phyloP scores from a whole-genome alignment of 768 basidiomycete species.

The Mycena albidolilacea region DNA sequence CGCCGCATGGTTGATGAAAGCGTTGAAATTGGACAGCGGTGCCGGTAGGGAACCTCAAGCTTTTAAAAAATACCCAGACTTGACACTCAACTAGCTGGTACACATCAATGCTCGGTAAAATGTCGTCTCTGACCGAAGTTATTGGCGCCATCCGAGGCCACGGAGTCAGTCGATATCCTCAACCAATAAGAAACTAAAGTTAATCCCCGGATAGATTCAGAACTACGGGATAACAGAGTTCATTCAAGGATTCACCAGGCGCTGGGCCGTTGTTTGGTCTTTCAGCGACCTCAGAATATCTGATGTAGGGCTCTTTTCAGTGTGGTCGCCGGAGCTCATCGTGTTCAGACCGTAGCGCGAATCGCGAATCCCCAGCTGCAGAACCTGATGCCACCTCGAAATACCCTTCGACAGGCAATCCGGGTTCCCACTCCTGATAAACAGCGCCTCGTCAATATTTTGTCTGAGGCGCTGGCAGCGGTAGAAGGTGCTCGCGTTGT shows the following conservation, averaged over 20 bases:
- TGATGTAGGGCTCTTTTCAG: conserved; percentile 69
- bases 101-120: conserved; percentile 93
- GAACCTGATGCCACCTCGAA: conserved; percentile 69
- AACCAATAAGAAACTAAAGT: not conserved
- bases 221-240: conserved; percentile 93
- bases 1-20: conserved; percentile 85
- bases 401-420: conserved; percentile 64
- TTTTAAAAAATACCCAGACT: conserved; percentile 2
- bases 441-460: conserved; percentile 30
- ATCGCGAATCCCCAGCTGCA: conserved; percentile 60
- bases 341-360: conserved; percentile 50
- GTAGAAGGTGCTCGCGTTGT: conserved; percentile 46
- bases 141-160: conserved; percentile 66
- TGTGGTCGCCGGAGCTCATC: not conserved
- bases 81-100: conserved; percentile 77
- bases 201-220: conserved; percentile 66
- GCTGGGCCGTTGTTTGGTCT: conserved; percentile 97
- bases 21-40: conserved; percentile 59
- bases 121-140: conserved; percentile 78
- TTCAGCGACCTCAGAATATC: conserved; percentile 74
- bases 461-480: conserved; percentile 51
- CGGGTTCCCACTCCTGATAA: conserved; percentile 28
- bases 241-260: conserved; percentile 86
- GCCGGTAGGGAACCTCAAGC: conserved; percentile 62
- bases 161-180: conserved; percentile 44